phyloP scores from a whole-genome alignment of 495 filamentous ascomycete species.

The Polyplosphaeria fusca region DNA sequence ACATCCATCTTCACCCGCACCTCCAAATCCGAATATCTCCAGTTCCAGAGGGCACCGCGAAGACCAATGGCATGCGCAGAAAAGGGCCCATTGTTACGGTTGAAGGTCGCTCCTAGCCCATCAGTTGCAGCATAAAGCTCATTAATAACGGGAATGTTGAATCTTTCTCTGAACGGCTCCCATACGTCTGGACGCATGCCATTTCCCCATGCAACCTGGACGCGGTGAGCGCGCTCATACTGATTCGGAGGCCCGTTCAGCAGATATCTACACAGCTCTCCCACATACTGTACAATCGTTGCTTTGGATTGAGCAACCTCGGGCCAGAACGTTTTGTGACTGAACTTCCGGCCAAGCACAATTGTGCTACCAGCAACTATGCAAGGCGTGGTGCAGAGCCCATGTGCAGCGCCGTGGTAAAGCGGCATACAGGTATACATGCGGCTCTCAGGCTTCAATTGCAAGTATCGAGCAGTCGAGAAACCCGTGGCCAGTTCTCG shows the following conservation, averaged over 20 bases:
- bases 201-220: constrained; percentile 38
- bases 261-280: constrained; percentile 41
- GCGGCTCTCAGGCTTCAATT: constrained; percentile 20
- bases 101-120: constrained; percentile 31
- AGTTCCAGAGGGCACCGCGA: constrained; percentile 34
- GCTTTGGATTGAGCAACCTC: constrained; percentile 37
- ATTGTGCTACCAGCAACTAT: constrained; percentile 31
- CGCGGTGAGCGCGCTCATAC: constrained; percentile 29
- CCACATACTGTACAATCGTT: constrained; percentile 43
- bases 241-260: constrained; percentile 26
- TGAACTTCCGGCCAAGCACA: constrained; percentile 31
- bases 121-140: constrained; percentile 44
- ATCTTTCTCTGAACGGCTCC: constrained; percentile 40
- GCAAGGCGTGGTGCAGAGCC: constrained; percentile 23
- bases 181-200: constrained; percentile 44
- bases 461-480: constrained; percentile 12
- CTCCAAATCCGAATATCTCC: constrained; percentile 26
- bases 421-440: constrained; percentile 36
- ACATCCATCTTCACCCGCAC: constrained; percentile 38
- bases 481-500: constrained; percentile 34
- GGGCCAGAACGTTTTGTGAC: constrained; percentile 39
- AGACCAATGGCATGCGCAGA: constrained; percentile 27
- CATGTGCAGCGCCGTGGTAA: constrained; percentile 35
- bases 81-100: constrained; percentile 26
- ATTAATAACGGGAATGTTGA: constrained; percentile 38